Percentiles rank a stretch among this genome's conserved stretches.
Conservation (phyloP, 202 grass and related monocot genomes). For the Elaeis oleifera region DNA sequence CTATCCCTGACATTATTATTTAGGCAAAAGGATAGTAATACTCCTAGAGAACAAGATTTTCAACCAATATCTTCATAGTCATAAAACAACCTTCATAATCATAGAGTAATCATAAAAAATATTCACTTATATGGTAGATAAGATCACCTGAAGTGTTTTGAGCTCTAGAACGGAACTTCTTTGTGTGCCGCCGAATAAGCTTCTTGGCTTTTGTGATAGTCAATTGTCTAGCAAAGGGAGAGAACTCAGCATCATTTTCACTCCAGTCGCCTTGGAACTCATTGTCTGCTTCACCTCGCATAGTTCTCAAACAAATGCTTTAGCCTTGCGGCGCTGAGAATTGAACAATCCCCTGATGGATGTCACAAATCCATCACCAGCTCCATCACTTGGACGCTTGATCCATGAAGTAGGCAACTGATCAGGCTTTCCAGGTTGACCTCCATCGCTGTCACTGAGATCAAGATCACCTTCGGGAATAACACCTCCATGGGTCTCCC, state of each 20-base stretch:
- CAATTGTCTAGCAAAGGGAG: constrained; percentile 85
- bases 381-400: constrained; percentile 68
- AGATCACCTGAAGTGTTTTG: too few relatives aligned
- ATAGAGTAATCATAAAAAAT: too few relatives aligned
- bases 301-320: constrained; percentile 82
- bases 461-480: constrained; percentile 49
- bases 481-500: constrained; percentile 45
- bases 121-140: too few relatives aligned
- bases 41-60: too few relatives aligned
- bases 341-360: constrained; percentile 89
- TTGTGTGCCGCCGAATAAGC: constrained; percentile 75
- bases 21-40: too few relatives aligned
- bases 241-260: constrained; percentile 80
- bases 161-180: constrained; percentile 35
- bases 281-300: constrained; percentile 71
- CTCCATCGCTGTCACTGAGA: constrained; percentile 80
- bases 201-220: constrained; percentile 90
- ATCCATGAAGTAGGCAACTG: constrained; percentile 63
- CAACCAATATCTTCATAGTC: too few relatives aligned
- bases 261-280: constrained; percentile 84
- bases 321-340: constrained; percentile 81
- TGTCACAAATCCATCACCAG: constrained; percentile 88
- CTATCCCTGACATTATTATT: too few relatives aligned
- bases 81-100: too few relatives aligned
- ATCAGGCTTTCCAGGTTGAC: constrained; percentile 55